Percentiles rank a stretch among this genome's conserved stretches.
These are phyloP conservation scores for Trichoderma parareesei DNA, from an alignment of 495 filamentous ascomycete genomes.

Conservation along the genomic window DNA sequence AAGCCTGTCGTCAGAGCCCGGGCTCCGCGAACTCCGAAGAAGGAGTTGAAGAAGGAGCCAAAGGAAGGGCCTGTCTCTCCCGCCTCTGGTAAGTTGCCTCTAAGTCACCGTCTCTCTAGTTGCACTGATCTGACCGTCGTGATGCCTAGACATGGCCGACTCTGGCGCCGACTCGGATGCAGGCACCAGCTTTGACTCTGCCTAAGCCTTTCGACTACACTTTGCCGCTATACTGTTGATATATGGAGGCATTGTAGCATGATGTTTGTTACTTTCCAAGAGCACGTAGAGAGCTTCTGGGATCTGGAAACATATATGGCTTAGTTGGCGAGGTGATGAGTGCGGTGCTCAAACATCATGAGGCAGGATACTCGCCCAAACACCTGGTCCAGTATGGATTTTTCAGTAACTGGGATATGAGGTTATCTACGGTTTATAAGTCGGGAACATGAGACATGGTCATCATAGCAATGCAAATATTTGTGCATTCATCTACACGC, in stretches of 20 bases:
- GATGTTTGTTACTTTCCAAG: background rate
- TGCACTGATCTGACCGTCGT: background rate
- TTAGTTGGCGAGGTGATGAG: background rate
- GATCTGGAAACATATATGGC: background rate
- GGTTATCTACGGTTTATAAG: too few relatives aligned
- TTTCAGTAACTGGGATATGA: too few relatives aligned
- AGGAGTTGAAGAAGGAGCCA: conserved; percentile 13
- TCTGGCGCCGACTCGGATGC: background rate
- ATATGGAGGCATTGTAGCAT: background rate
- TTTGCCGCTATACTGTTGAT: background rate
- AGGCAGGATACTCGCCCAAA: background rate
- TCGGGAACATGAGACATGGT: too few relatives aligned
- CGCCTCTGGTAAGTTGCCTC: conserved; percentile 7
- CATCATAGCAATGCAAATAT: too few relatives aligned
- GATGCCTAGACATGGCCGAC: background rate
- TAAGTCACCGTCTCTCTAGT: background rate
- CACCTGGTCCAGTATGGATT: background rate
- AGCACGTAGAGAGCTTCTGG: background rate
- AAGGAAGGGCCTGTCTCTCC: conserved; percentile 1
- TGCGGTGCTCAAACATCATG: background rate
- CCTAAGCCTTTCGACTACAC: background rate
- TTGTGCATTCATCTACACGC: too few relatives aligned
- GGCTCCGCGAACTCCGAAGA: background rate
- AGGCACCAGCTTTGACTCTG: background rate
- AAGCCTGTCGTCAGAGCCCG: conserved; percentile 23